A percentile compares a stretch with the other conserved stretches of the same genome.
Conservation (phyloP, 73 alveolate genomes). For the Symbiodinium pilosum region DNA sequence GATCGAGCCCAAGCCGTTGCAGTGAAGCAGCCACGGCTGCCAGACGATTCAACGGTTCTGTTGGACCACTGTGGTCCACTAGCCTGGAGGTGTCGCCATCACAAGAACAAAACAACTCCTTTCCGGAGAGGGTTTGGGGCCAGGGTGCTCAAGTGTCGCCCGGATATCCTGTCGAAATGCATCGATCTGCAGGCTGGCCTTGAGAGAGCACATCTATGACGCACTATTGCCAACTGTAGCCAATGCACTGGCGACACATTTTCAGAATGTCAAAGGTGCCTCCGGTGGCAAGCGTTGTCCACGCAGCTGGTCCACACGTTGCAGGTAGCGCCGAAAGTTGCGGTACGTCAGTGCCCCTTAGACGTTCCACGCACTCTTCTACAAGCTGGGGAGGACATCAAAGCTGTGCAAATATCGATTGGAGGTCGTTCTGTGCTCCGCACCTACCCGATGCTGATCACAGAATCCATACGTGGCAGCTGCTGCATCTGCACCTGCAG, state of each 20-base stretch:
- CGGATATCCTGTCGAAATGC: background rate
- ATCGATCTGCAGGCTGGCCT: background rate
- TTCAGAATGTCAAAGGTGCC: background rate
- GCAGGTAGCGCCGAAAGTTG: slow-evolving; percentile 55
- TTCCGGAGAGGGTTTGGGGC: background rate
- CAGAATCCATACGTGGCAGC: slow-evolving; percentile 55
- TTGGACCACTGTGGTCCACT: background rate
- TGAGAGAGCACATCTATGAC: too few relatives aligned
- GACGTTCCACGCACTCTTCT: background rate
- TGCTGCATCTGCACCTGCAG: slow-evolving; percentile 42
- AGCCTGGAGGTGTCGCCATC: background rate
- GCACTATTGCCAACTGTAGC: too few relatives aligned
- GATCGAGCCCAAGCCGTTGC: slow-evolving; percentile 16
- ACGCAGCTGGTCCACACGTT: slow-evolving; percentile 27
- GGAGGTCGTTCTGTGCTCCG: too few relatives aligned
- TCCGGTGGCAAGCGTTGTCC: slow-evolving; percentile 52
- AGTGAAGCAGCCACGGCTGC: slow-evolving; percentile 30
- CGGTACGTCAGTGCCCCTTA: slow-evolving; percentile 42
- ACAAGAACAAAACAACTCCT: background rate
- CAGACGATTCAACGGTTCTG: background rate
- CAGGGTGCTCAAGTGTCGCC: background rate
- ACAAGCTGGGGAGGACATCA: too few relatives aligned
- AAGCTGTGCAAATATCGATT: too few relatives aligned
- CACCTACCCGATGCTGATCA: slow-evolving; percentile 47
- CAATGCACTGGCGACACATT: background rate